Evolutionary conservation across 257 asterid genomes (phyloP).

Genomic region (Nicotiana tomentosiformis): DNA sequence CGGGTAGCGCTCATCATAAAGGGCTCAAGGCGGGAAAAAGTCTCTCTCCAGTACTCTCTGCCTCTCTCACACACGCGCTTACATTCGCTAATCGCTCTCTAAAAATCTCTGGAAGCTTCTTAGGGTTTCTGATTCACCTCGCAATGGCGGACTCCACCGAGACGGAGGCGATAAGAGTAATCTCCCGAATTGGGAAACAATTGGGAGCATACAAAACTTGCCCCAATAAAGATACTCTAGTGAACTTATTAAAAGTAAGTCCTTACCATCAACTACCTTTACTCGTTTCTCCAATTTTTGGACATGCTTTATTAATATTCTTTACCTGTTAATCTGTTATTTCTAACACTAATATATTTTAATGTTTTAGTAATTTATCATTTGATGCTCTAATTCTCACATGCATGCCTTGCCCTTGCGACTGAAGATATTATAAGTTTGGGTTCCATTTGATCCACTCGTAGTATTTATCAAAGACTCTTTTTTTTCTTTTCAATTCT

Average conservation of each 20-base stretch:
- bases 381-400: neutral
- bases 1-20: too few relatives aligned
- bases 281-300: neutral
- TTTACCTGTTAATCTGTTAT: neutral
- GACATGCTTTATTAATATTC: too few relatives aligned
- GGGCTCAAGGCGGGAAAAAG: too few relatives aligned
- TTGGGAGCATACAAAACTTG: slow-evolving; percentile 40
- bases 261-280: neutral
- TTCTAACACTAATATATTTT: neutral
- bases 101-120: neutral
- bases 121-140: slow-evolving; percentile 7
- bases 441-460: neutral
- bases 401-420: neutral
- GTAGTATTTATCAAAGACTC: neutral
- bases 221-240: slow-evolving; percentile 52
- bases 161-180: slow-evolving; percentile 29
- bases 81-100: neutral
- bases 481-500: neutral
- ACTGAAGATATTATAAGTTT: neutral
- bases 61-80: neutral
- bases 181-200: slow-evolving; percentile 41
- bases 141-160: slow-evolving; percentile 52
- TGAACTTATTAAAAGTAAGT: slow-evolving; percentile 56
- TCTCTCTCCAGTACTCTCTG: too few relatives aligned
- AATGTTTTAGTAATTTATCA: neutral